Percentiles rank a stretch among this genome's conserved stretches.
These are phyloP conservation scores for Sclerotiophoma versabilis DNA, from an alignment of 2,329 filamentous ascomycete genomes.

Conservation along the genomic window DNA sequence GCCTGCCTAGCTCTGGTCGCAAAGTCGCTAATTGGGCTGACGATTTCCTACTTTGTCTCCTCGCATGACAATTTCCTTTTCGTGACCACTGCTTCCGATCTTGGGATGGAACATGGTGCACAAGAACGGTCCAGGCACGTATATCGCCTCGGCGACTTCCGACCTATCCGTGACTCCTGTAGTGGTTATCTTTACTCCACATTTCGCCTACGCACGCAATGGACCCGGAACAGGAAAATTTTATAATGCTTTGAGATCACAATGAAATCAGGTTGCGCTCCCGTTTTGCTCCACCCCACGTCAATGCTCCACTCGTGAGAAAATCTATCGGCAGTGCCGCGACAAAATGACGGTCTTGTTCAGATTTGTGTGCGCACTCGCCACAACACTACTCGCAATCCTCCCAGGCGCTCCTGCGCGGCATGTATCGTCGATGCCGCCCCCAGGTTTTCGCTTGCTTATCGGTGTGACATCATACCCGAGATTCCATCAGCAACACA, in stretches of 20 bases:
- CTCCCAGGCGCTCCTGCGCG: neutral
- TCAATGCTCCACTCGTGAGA: neutral
- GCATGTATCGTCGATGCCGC: constrained; percentile 9
- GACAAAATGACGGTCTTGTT: neutral
- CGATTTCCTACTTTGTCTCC: neutral
- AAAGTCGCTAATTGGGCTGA: too few species aligned
- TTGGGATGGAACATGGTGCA: neutral
- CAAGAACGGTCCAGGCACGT: constrained; percentile 5
- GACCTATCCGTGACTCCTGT: constrained; percentile 14
- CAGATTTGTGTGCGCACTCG: neutral
- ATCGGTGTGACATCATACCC: constrained; percentile 14
- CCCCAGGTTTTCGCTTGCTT: constrained; percentile 1
- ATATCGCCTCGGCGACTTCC: constrained; percentile 5
- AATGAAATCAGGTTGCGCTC: constrained; percentile 3
- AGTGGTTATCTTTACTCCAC: neutral
- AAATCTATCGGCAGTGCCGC: neutral
- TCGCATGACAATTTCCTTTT: constrained; percentile 1
- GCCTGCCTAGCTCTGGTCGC: too few species aligned
- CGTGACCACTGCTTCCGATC: neutral
- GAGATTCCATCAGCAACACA: neutral
- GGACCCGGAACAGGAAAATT: neutral
- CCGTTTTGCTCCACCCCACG: neutral
- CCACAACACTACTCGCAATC: neutral
- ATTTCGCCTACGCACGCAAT: constrained; percentile 3
- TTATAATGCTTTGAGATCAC: constrained; percentile 11